These are phyloP conservation scores for Teratosphaeria viscida DNA, from an alignment of 2,329 filamentous ascomycete genomes.

Conservation along the genomic window DNA sequence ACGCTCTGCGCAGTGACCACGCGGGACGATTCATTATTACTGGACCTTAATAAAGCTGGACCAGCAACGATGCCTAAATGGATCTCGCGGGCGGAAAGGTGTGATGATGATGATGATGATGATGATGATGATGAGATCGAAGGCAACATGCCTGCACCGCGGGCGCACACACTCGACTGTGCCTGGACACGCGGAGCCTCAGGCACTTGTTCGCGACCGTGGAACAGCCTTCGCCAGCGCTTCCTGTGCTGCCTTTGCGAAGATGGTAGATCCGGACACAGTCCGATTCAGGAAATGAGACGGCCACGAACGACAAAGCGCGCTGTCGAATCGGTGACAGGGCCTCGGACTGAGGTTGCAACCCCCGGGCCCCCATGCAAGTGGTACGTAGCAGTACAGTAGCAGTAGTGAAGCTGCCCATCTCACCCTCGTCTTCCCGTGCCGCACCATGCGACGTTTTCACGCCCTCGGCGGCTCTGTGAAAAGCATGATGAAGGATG, in stretches of 20 bases:
- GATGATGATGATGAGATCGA: neutral
- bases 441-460: neutral
- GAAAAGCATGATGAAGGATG: neutral
- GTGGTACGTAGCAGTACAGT: constrained; percentile 7
- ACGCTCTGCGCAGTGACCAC: constrained; percentile 16
- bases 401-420: constrained; percentile 3
- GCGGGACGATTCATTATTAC: constrained; percentile 7
- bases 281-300: constrained; percentile 13
- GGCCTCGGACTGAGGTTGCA: neutral
- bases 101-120: too few relatives aligned
- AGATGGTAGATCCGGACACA: constrained; percentile 10
- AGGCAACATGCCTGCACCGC: neutral
- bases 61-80: constrained; percentile 2
- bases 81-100: constrained; percentile 1
- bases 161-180: neutral
- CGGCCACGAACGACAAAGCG: constrained; percentile 13
- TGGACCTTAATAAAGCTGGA: constrained; percentile 4
- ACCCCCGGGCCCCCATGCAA: neutral
- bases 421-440: constrained; percentile 7
- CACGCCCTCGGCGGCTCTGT: constrained; percentile 3
- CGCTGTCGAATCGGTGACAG: constrained; percentile 1
- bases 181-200: neutral
- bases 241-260: neutral
- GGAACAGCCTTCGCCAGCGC: neutral
- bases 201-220: neutral